phyloP scores from a whole-genome alignment of 805 yeast species.

The Yamadazyma akitaensis region DNA sequence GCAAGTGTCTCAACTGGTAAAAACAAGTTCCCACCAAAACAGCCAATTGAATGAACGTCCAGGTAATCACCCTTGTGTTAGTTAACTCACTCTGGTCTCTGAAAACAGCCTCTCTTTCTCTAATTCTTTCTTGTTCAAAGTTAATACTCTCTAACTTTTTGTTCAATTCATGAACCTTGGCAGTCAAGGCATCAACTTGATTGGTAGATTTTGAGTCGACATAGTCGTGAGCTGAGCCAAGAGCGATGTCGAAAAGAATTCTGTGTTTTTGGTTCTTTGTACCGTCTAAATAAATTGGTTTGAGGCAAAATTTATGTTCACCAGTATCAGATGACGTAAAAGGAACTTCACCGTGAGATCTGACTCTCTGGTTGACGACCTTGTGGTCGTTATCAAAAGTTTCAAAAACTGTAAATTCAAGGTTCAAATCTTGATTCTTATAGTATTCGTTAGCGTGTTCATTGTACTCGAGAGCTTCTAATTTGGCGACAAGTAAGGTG shows the following conservation, averaged over 20 bases:
- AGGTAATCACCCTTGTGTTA: conserved; percentile 65
- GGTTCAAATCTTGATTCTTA: conserved; percentile 52
- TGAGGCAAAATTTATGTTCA: conserved; percentile 78
- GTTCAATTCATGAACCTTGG: conserved; percentile 36
- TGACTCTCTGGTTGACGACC: conserved; percentile 64
- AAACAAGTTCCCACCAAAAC: conserved; percentile 68
- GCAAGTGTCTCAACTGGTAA: conserved; percentile 75
- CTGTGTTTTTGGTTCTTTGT: conserved; percentile 52
- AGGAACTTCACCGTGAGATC: conserved; percentile 63
- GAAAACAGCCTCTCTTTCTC: conserved; percentile 75
- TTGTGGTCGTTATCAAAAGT: conserved; percentile 80
- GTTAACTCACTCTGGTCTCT: conserved; percentile 76
- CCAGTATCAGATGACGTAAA: conserved; percentile 83
- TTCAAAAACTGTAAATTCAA: conserved; percentile 54
- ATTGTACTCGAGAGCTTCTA: conserved; percentile 64
- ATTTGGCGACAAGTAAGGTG: conserved; percentile 74
- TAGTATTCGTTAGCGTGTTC: conserved; percentile 45
- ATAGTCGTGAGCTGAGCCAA: conserved; percentile 58
- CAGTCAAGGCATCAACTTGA: conserved; percentile 43
- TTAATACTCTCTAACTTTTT: conserved; percentile 39
- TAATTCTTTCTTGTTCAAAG: conserved; percentile 48
- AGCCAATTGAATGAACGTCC: conserved; percentile 70
- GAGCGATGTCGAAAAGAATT: conserved; percentile 68
- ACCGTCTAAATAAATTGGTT: conserved; percentile 64
- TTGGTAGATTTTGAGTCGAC: conserved; percentile 62